Evolutionary conservation across 2,329 filamentous ascomycete species (phyloP).

Genomic region (Davidsoniella neocaledoniae): DNA sequence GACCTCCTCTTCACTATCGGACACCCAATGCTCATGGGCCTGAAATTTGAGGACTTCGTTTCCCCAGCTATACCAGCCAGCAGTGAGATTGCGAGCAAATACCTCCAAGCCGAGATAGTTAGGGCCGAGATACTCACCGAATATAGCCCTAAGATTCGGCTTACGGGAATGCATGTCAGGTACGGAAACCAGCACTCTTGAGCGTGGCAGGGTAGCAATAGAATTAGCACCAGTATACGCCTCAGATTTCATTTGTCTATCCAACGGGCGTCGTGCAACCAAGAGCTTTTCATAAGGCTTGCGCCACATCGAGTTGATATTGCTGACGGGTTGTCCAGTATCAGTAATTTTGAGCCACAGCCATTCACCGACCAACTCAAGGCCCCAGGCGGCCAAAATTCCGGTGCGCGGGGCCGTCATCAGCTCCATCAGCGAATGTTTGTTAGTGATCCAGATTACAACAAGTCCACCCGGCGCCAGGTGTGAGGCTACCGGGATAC

Average conservation of each 20-base stretch:
- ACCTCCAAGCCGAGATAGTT: conserved; percentile 50
- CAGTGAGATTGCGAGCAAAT: conserved; percentile 57
- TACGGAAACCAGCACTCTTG: conserved; percentile 43
- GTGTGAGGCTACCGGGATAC: conserved; percentile 38
- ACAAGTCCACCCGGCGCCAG: conserved; percentile 41
- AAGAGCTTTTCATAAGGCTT: conserved; percentile 65
- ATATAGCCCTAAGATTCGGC: conserved; percentile 47
- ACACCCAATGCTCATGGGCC: conserved; percentile 32
- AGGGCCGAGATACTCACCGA: conserved; percentile 35
- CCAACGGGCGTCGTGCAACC: conserved; percentile 31
- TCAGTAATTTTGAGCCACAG: conserved; percentile 60
- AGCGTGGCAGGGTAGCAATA: no score
- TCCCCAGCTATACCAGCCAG: conserved; percentile 67
- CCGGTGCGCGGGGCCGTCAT: conserved; percentile 32
- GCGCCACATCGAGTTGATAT: conserved; percentile 44
- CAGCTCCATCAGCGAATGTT: conserved; percentile 38
- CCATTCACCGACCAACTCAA: conserved; percentile 54
- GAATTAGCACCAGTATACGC: no score
- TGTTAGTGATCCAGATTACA: conserved; percentile 67
- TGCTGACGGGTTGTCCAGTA: conserved; percentile 45
- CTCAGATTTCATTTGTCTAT: no score
- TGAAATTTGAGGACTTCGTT: conserved; percentile 59
- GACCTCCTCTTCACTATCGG: no score
- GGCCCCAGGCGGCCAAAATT: conserved; percentile 49
- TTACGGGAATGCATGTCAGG: conserved; percentile 68